Conservation (phyloP, 2,329 filamentous ascomycete species). For the Byssochlamys sp. region DNA sequence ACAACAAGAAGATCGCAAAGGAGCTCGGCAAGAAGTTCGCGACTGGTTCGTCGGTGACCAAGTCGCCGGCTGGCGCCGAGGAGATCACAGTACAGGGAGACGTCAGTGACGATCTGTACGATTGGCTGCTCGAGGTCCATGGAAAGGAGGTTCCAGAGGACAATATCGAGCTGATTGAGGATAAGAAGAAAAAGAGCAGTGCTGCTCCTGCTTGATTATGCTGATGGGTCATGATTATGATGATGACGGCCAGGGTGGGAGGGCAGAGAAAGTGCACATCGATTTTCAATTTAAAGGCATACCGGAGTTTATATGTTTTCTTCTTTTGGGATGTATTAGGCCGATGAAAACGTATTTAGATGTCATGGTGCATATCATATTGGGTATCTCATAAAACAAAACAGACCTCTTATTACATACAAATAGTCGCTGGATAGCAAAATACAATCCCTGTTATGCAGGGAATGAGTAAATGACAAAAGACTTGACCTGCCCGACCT, state of each 20-base stretch:
- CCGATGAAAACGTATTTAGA: neutral
- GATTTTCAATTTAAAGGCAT: neutral
- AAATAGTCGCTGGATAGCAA: neutral
- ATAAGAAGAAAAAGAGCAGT: conserved; percentile 67
- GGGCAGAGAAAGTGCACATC: neutral
- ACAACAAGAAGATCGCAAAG: conserved; percentile 91
- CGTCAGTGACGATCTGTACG: conserved; percentile 85
- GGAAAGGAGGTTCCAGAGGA: conserved; percentile 76
- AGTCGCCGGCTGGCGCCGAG: conserved; percentile 73
- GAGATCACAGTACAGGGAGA: conserved; percentile 98
- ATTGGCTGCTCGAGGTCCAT: conserved; percentile 83
- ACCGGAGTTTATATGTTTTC: neutral
- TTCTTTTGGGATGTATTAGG: neutral
- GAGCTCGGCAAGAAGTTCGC: conserved; percentile 98
- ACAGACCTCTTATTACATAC: conserved; percentile 1
- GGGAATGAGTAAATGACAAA: neutral
- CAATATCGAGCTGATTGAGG: conserved; percentile 88
- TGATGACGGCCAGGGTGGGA: neutral
- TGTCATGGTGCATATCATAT: neutral
- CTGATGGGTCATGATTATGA: neutral
- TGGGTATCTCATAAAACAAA: conserved; percentile 1
- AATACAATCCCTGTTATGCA: neutral
- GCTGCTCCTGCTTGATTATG: neutral
- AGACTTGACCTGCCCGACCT: neutral
- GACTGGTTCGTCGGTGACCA: conserved; percentile 84